Conservation (phyloP, 2,329 filamentous ascomycete genomes). For the Neonectria coccinea region DNA sequence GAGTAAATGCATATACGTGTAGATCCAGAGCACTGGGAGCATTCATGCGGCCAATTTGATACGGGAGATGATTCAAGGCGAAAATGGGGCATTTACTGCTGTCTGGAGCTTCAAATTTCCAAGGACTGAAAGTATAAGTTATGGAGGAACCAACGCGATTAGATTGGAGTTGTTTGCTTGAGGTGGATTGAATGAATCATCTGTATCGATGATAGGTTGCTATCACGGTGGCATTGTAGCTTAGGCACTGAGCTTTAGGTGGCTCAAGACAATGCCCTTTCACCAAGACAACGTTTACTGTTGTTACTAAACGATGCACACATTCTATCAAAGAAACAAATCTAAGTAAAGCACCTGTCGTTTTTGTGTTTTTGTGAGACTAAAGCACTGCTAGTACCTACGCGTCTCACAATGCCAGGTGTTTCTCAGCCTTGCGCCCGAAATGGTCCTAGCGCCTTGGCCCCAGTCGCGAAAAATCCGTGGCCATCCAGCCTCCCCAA, state of each 20-base stretch:
- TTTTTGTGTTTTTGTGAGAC: too few relatives aligned
- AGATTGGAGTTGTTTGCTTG: not conserved
- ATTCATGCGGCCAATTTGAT: not conserved
- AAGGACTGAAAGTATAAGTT: not conserved
- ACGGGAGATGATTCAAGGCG: not conserved
- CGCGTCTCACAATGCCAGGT: constrained; percentile 30
- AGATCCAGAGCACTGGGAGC: not conserved
- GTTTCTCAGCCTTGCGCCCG: constrained; percentile 49
- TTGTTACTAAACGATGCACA: not conserved
- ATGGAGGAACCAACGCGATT: not conserved
- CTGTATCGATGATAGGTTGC: not conserved
- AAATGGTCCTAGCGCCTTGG: constrained; percentile 50
- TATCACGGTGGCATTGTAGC: not conserved
- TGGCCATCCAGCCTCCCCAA: constrained; percentile 52
- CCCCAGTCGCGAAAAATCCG: constrained; percentile 54
- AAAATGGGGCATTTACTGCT: not conserved
- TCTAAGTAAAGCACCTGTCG: not conserved
- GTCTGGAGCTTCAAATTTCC: not conserved
- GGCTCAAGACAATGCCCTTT: not conserved
- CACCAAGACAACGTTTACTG: not conserved
- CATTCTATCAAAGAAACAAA: not conserved
- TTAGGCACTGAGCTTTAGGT: not conserved
- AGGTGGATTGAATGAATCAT: not conserved
- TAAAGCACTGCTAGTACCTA: not conserved
- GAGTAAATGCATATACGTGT: constrained; percentile 42